Percentiles rank a stretch among this genome's conserved stretches.
Evolutionary conservation across 257 asterid genomes (phyloP).

Genomic region (Solanum commersonii): DNA sequence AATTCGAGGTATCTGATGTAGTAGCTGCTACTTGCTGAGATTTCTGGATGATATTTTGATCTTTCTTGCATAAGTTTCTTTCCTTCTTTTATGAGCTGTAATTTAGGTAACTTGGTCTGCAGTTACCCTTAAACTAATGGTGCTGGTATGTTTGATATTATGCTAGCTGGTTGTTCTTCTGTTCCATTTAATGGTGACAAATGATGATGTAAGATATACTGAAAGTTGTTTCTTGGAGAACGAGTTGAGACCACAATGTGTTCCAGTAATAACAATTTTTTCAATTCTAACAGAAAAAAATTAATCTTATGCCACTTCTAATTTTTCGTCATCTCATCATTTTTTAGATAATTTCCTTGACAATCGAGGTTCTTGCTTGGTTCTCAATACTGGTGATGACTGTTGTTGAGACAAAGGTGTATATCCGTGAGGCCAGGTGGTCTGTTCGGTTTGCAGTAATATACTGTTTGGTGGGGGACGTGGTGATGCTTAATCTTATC

Average conservation of each 20-base stretch:
- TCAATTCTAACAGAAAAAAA: background rate
- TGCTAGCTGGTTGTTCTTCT: background rate
- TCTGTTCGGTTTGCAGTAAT: conserved; percentile 70
- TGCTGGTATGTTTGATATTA: background rate
- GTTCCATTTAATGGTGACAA: background rate
- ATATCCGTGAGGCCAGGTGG: conserved; percentile 81
- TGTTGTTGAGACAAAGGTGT: conserved; percentile 59
- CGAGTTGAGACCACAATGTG: background rate
- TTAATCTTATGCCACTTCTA: background rate
- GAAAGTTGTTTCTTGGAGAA: background rate
- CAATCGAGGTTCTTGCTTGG: conserved; percentile 79
- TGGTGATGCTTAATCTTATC: conserved; percentile 64
- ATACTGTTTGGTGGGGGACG: conserved; percentile 74
- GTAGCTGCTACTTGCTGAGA: background rate
- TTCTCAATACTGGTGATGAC: conserved; percentile 68
- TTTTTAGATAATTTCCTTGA: conserved; percentile 22
- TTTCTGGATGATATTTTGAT: background rate
- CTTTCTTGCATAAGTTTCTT: background rate
- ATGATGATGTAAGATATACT: background rate
- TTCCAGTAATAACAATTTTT: background rate
- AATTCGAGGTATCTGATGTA: background rate
- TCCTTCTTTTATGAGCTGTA: background rate
- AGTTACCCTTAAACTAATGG: background rate
- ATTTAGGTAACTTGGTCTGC: background rate
- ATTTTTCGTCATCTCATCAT: background rate